These are phyloP conservation scores for Phytophthora podocarpi DNA, from an alignment of 352 stramenopile species.

Conservation along the genomic window DNA sequence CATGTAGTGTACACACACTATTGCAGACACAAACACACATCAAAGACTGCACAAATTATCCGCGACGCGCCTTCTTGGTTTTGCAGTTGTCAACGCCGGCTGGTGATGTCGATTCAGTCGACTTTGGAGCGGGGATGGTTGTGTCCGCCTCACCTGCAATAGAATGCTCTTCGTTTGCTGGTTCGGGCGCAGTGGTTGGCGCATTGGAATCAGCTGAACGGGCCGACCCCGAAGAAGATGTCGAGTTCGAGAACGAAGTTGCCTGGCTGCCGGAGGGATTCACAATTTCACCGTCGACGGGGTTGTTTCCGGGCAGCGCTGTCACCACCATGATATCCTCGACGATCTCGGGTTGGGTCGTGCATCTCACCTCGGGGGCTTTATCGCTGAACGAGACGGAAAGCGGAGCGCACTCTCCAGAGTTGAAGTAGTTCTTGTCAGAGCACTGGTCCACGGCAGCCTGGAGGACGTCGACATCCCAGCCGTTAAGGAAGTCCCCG, in stretches of 20 bases:
- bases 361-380: conserved; percentile 39
- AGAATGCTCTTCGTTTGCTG: background rate
- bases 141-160: conserved; percentile 22
- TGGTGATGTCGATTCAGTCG: background rate
- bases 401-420: conserved; percentile 46
- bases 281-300: conserved; percentile 17
- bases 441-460: conserved; percentile 46
- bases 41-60: too few relatives aligned
- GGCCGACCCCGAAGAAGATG: conserved; percentile 11
- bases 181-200: background rate
- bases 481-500: conserved; percentile 61
- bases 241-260: conserved; percentile 4
- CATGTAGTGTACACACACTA: background rate
- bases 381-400: conserved; percentile 42
- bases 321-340: conserved; percentile 35
- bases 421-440: conserved; percentile 60
- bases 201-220: conserved; percentile 4
- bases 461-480: conserved; percentile 49
- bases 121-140: background rate
- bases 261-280: background rate
- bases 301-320: conserved; percentile 46
- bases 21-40: too few relatives aligned
- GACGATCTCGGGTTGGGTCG: conserved; percentile 38
- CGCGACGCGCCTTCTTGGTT: conserved; percentile 13
- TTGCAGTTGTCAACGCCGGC: conserved; percentile 16